A percentile compares a stretch with the other conserved stretches of the same genome.
Conservation (phyloP, 768 basidiomycete genomes). For the Phlegmacium glaucopus region DNA sequence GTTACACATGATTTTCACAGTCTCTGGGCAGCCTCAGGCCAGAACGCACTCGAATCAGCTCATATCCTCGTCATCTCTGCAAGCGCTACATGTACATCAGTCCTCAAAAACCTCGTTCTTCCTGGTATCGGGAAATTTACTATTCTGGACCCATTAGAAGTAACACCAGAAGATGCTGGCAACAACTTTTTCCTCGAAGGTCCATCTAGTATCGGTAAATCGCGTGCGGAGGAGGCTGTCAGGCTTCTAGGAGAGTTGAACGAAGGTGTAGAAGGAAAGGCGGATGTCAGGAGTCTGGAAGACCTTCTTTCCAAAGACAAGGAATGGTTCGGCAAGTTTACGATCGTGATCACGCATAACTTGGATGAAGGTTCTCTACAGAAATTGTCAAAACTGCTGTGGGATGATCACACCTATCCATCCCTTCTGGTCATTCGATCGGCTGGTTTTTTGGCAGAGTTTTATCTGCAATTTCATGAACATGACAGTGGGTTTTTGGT, state of each 20-base stretch:
- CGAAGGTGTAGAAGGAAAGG: constrained; percentile 71
- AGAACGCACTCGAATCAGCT: constrained; percentile 82
- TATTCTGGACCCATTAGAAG: constrained; percentile 65
- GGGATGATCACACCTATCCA: constrained; percentile 55
- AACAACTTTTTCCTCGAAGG: constrained; percentile 96
- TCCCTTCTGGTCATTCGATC: constrained; percentile 79
- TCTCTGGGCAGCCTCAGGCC: constrained; percentile 92
- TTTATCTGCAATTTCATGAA: constrained; percentile 87
- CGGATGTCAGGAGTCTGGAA: constrained; percentile 54
- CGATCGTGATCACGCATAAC: constrained; percentile 86
- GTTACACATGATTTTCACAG: constrained; percentile 32
- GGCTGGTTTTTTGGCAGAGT: constrained; percentile 87
- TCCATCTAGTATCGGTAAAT: constrained; percentile 70
- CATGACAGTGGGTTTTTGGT: constrained; percentile 61
- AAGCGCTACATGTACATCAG: constrained; percentile 81
- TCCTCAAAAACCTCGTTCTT: constrained; percentile 94
- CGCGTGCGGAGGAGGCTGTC: constrained; percentile 77
- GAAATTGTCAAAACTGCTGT: constrained; percentile 61
- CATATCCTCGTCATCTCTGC: constrained; percentile 78
- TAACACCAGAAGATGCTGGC: constrained; percentile 76
- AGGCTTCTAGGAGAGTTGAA: constrained; percentile 82
- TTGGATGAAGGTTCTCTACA: constrained; percentile 53
- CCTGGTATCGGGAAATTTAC: constrained; percentile 97
- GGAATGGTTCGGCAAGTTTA: constrained; percentile 46
- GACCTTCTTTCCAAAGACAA: constrained; percentile 52